phyloP scores from a whole-genome alignment of 208 protist species.

The Crithidia brevicula region DNA sequence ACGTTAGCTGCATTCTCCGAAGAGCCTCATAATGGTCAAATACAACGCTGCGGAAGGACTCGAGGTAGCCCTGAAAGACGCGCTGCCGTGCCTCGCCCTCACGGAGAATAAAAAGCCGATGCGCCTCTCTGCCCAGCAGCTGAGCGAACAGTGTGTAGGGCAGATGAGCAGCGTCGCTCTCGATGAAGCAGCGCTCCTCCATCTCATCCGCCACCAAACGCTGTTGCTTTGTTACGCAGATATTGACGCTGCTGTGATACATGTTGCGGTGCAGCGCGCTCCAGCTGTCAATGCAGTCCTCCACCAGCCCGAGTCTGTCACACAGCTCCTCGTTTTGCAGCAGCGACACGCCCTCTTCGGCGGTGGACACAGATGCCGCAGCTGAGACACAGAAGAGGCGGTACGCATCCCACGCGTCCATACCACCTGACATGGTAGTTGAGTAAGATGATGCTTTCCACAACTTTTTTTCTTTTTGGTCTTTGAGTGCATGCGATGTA shows the following conservation, averaged over 20 bases:
- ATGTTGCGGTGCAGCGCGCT: too few species aligned
- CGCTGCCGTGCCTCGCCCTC: constrained; percentile 7
- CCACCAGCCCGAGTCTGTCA: constrained; percentile 42
- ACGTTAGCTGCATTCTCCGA: constrained; percentile 19
- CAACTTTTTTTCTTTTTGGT: too few species aligned
- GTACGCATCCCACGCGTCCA: constrained; percentile 41
- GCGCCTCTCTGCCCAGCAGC: constrained; percentile 6
- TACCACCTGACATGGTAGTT: neutral
- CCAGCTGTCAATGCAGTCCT: constrained; percentile 41
- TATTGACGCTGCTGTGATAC: too few species aligned
- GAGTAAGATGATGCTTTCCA: too few species aligned
- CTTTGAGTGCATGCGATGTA: neutral
- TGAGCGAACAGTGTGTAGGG: constrained; percentile 34
- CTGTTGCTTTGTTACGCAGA: too few species aligned
- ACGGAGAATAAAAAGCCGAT: constrained; percentile 14
- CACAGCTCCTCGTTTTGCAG: constrained; percentile 35
- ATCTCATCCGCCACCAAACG: constrained; percentile 40
- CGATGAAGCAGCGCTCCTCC: constrained; percentile 63
- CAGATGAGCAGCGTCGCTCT: constrained; percentile 39
- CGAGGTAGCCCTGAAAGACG: neutral
- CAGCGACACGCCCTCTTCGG: neutral
- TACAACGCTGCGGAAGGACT: neutral
- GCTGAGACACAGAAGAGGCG: constrained; percentile 27
- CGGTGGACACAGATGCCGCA: neutral
- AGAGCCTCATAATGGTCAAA: constrained; percentile 22